A percentile compares a stretch with the other conserved stretches of the same genome.
Conservation (phyloP, 805 yeast species). For the Lachancea quebecensis region DNA sequence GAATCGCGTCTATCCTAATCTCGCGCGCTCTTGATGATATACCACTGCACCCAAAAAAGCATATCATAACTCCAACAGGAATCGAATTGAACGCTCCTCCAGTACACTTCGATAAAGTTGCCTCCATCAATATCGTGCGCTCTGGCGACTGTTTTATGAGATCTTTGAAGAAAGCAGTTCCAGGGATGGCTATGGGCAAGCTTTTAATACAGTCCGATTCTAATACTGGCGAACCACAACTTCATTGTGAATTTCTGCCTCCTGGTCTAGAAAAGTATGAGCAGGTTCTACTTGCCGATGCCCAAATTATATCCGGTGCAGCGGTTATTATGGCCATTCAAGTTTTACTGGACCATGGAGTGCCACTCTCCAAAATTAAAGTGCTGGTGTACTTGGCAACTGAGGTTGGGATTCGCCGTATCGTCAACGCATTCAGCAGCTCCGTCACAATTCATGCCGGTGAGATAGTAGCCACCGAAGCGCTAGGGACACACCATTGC, state of each 20-base stretch:
- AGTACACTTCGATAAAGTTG: slow-evolving; percentile 39
- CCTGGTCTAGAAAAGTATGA: slow-evolving; percentile 20
- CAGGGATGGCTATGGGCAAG: slow-evolving; percentile 76
- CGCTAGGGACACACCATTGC: slow-evolving; percentile 37
- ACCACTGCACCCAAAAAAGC: slow-evolving; percentile 31
- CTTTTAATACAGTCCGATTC: slow-evolving; percentile 82
- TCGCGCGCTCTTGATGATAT: slow-evolving; percentile 57
- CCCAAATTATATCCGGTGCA: slow-evolving; percentile 87
- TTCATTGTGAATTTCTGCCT: slow-evolving; percentile 78
- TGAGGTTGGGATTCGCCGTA: slow-evolving; percentile 67
- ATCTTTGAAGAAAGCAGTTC: slow-evolving; percentile 67
- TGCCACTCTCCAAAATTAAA: slow-evolving; percentile 52
- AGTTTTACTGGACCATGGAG: slow-evolving; percentile 76
- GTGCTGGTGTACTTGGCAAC: slow-evolving; percentile 70
- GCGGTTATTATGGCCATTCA: slow-evolving; percentile 93
- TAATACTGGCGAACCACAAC: slow-evolving; percentile 86
- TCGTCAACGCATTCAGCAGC: slow-evolving; percentile 63
- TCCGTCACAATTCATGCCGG: slow-evolving; percentile 65
- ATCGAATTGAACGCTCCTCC: slow-evolving; percentile 22
- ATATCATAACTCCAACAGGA: slow-evolving; percentile 40
- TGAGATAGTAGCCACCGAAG: slow-evolving; percentile 44
- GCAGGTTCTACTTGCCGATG: slow-evolving; percentile 68
- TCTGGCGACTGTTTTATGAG: slow-evolving; percentile 91
- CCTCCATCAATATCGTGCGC: slow-evolving; percentile 74
- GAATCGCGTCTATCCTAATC: slow-evolving; percentile 68